phyloP scores from a whole-genome alignment of 345 rosid species.

The Raphanus sativus region DNA sequence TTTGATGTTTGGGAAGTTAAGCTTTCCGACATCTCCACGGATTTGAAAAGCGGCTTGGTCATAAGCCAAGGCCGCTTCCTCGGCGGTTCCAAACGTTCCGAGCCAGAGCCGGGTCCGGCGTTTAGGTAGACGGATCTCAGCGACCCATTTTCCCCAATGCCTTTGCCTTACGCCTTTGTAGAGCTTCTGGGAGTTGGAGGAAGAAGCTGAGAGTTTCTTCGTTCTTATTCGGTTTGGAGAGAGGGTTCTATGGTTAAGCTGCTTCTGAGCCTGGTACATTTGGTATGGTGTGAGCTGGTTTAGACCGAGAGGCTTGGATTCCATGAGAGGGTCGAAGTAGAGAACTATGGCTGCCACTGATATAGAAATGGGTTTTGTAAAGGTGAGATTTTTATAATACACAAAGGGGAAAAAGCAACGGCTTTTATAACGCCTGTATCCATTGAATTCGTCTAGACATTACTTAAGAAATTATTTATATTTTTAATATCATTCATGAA shows the following conservation, averaged over 20 bases:
- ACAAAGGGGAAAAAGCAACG: constrained; percentile 52
- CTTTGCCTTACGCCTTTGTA: constrained; percentile 91
- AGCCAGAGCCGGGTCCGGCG: constrained; percentile 93
- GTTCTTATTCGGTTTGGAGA: constrained; percentile 60
- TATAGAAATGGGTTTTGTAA: background rate
- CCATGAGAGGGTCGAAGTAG: constrained; percentile 51
- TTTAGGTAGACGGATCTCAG: constrained; percentile 90
- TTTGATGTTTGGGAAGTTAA: constrained; percentile 73
- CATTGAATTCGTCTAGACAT: constrained; percentile 12
- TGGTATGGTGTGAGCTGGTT: constrained; percentile 67
- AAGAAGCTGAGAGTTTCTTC: constrained; percentile 49
- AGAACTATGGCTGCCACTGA: constrained; percentile 53
- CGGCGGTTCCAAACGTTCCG: constrained; percentile 91
- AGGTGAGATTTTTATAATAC: background rate
- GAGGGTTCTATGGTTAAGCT: constrained; percentile 47
- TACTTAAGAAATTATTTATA: background rate
- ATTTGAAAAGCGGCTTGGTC: constrained; percentile 84
- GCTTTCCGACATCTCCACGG: constrained; percentile 76
- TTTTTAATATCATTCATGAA: background rate
- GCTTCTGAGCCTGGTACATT: constrained; percentile 66
- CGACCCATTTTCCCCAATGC: constrained; percentile 98
- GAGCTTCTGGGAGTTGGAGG: constrained; percentile 49
- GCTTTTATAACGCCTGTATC: background rate
- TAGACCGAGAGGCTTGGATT: constrained; percentile 56
- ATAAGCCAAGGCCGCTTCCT: constrained; percentile 91